phyloP scores from a whole-genome alignment of 2,329 filamentous ascomycete species.

The Trichoderma sp. region DNA sequence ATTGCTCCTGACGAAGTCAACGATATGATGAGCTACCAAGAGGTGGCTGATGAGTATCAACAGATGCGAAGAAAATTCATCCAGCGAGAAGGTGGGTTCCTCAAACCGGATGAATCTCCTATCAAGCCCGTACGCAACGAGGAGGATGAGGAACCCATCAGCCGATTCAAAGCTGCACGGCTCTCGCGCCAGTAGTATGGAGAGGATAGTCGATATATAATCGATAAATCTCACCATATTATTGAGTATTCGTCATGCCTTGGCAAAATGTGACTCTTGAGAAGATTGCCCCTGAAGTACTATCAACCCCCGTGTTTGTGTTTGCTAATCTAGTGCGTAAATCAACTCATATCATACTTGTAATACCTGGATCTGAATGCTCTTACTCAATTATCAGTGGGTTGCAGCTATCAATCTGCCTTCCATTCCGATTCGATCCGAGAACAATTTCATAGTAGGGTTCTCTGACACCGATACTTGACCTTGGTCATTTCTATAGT shows the following conservation, averaged over 20 bases:
- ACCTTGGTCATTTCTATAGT: constrained; percentile 40
- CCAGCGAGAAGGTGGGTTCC: constrained; percentile 77
- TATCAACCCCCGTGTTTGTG: background rate
- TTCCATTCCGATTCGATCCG: constrained; percentile 52
- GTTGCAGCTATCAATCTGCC: constrained; percentile 54
- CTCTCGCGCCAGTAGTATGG: constrained; percentile 50
- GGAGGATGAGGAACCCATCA: constrained; percentile 61
- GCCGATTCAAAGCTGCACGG: constrained; percentile 71
- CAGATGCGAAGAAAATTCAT: constrained; percentile 79
- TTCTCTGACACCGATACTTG: constrained; percentile 57
- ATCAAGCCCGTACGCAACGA: constrained; percentile 68
- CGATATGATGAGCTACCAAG: constrained; percentile 64
- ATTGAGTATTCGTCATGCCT: constrained; percentile 23
- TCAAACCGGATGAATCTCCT: constrained; percentile 65
- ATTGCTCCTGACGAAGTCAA: constrained; percentile 65
- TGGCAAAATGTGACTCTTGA: constrained; percentile 18
- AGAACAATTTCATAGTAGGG: constrained; percentile 48
- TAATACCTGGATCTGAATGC: constrained; percentile 27
- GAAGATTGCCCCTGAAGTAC: background rate
- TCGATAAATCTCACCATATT: constrained; percentile 28
- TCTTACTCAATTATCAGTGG: constrained; percentile 50
- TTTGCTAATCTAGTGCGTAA: background rate
- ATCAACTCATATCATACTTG: background rate
- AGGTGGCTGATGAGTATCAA: constrained; percentile 81
- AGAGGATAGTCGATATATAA: constrained; percentile 28